phyloP scores from a whole-genome alignment of 768 basidiomycete genomes.

The Rhizopogon rudus region DNA sequence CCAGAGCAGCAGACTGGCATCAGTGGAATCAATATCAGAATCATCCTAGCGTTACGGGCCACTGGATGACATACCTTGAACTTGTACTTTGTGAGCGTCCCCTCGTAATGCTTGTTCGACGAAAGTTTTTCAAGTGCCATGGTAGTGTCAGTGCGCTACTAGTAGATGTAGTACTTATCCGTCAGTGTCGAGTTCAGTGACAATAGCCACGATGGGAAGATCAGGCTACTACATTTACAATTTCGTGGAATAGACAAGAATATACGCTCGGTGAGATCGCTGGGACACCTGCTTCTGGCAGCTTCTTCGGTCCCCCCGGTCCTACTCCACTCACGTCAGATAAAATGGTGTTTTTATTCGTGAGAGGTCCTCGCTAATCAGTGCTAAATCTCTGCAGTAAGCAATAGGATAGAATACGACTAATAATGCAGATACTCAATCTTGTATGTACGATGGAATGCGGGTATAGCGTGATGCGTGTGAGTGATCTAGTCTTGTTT shows the following conservation, averaged over 20 bases:
- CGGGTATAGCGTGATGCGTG: background rate
- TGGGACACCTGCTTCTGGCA: background rate
- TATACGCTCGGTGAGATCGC: background rate
- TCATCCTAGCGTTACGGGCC: background rate
- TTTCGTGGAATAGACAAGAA: background rate
- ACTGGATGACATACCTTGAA: conserved; percentile 51
- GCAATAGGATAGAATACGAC: background rate
- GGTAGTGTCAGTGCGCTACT: too few relatives aligned
- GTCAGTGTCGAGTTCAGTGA: conserved; percentile 8
- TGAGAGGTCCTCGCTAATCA: background rate
- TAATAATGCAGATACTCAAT: background rate
- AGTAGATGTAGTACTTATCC: conserved; percentile 10
- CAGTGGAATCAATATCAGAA: background rate
- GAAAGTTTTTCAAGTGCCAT: conserved; percentile 61
- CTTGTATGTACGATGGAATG: background rate
- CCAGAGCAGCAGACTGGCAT: conserved; percentile 63
- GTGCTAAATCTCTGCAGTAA: background rate
- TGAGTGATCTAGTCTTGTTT: background rate
- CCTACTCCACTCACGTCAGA: background rate
- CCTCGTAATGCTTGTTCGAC: conserved; percentile 75
- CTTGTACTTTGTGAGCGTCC: conserved; percentile 81
- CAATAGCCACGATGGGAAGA: background rate
- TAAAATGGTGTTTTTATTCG: background rate
- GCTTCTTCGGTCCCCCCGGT: background rate
- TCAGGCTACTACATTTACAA: background rate